Conservation (phyloP, 176 grass and related monocot genomes). For the bread wheat (Triticum aestivum) region DNA sequence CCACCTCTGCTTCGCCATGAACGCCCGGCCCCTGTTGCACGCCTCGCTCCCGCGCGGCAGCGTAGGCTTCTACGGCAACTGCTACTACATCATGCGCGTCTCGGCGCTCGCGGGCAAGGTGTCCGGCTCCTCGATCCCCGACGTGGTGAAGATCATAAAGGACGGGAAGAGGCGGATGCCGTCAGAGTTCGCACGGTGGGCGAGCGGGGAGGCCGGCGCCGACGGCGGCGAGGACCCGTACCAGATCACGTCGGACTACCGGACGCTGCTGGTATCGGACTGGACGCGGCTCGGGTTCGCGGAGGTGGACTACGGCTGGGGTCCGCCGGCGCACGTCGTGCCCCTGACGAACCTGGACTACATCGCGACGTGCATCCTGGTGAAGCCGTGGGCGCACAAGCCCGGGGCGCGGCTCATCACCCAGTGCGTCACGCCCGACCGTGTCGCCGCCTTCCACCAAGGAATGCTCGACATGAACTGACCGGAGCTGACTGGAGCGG, state of each 20-base stretch:
- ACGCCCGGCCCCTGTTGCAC: constrained; percentile 59
- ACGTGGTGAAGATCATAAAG: constrained; percentile 68
- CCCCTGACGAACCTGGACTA: constrained; percentile 85
- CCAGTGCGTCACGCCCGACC: constrained; percentile 69
- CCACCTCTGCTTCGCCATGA: constrained; percentile 81
- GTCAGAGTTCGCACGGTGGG: constrained; percentile 59
- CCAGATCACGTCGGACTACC: constrained; percentile 75
- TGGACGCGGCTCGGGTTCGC: constrained; percentile 84
- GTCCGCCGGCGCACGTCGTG: constrained; percentile 71
- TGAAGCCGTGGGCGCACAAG: constrained; percentile 68
- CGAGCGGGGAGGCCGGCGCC: constrained; percentile 16
- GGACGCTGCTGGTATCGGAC: constrained; percentile 77
- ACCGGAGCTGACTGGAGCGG: constrained; percentile 16
- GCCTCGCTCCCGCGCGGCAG: constrained; percentile 33
- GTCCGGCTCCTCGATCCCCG: constrained; percentile 33
- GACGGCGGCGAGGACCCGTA: constrained; percentile 50
- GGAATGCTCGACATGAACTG: constrained; percentile 62
- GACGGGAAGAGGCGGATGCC: constrained; percentile 73
- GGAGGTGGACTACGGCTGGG: constrained; percentile 84
- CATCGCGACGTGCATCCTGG: constrained; percentile 89
- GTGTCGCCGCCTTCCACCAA: constrained; percentile 64
- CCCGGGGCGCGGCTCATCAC: constrained; percentile 75
- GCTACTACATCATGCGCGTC: constrained; percentile 88
- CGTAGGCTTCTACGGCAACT: constrained; percentile 78
- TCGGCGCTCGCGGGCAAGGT: constrained; percentile 50